Evolutionary conservation across 352 stramenopile species (phyloP).

Genomic region (Phytopythium boreale): DNA sequence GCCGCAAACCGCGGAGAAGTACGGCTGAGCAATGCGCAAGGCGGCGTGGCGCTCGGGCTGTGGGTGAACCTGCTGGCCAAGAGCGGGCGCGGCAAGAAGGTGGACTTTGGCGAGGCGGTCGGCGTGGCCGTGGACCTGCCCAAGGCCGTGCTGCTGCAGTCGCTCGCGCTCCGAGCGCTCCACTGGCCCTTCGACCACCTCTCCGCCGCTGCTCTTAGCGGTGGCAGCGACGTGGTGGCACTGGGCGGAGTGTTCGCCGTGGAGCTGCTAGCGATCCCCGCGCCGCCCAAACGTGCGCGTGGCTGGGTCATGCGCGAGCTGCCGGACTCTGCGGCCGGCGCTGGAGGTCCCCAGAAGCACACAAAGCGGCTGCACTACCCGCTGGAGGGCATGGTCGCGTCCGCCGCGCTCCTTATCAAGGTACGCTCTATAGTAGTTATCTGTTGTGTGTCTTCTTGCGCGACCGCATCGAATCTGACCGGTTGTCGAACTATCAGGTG

Average conservation of each 20-base stretch:
- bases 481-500: slow-evolving; percentile 7
- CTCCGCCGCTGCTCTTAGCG: slow-evolving; percentile 19
- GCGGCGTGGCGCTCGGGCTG: slow-evolving; percentile 52
- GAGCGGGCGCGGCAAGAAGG: slow-evolving; percentile 70
- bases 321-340: slow-evolving; percentile 15
- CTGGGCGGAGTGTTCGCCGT: slow-evolving; percentile 64
- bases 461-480: neutral
- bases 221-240: slow-evolving; percentile 31
- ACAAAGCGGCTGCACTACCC: slow-evolving; percentile 73
- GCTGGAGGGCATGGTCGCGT: slow-evolving; percentile 69
- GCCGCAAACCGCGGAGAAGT: slow-evolving; percentile 47
- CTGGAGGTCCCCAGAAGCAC: slow-evolving; percentile 32
- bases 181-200: slow-evolving; percentile 63
- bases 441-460: too few relatives aligned
- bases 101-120: slow-evolving; percentile 62
- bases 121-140: slow-evolving; percentile 68
- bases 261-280: slow-evolving; percentile 63
- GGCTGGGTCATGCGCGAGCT: slow-evolving; percentile 81
- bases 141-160: slow-evolving; percentile 76
- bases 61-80: slow-evolving; percentile 79
- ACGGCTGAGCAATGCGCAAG: slow-evolving; percentile 48
- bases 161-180: slow-evolving; percentile 58
- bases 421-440: neutral
- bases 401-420: slow-evolving; percentile 64
- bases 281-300: slow-evolving; percentile 60